Percentiles rank a stretch among this genome's conserved stretches.
Evolutionary conservation across 2,329 filamentous ascomycete genomes (phyloP).

Genomic region (Talaromyces islandicus): DNA sequence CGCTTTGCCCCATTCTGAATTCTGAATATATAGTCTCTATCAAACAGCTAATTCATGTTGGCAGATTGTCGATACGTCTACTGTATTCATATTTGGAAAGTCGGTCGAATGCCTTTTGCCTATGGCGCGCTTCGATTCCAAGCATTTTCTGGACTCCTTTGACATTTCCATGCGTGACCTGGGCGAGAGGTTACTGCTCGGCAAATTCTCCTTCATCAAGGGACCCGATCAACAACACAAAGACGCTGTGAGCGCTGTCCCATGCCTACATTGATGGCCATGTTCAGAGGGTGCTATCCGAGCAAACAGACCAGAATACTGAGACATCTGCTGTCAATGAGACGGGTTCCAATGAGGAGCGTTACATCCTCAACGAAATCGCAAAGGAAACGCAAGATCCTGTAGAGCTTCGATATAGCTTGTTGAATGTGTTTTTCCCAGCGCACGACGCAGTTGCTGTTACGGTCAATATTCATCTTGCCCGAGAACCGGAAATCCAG

Average conservation of each 20-base stretch:
- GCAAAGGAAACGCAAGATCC: slow-evolving; percentile 41
- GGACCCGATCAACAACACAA: not conserved
- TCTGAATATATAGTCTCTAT: slow-evolving; percentile 33
- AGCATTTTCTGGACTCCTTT: not conserved
- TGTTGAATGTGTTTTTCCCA: slow-evolving; percentile 48
- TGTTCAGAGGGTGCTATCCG: slow-evolving; percentile 57
- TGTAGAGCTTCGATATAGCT: slow-evolving; percentile 42
- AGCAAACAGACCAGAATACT: slow-evolving; percentile 42
- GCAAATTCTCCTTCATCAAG: not conserved
- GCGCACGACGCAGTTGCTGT: slow-evolving; percentile 49
- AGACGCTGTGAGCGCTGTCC: not conserved
- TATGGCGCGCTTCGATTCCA: not conserved
- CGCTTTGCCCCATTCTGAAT: too few relatives aligned
- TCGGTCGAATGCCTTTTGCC: slow-evolving; percentile 37
- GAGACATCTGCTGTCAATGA: not conserved
- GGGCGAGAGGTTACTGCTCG: not conserved
- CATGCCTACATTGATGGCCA: slow-evolving; percentile 40
- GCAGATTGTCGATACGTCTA: slow-evolving; percentile 61
- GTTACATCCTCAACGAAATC: slow-evolving; percentile 44
- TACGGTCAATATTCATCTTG: slow-evolving; percentile 35
- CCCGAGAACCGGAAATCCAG: slow-evolving; percentile 20
- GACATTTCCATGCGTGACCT: not conserved
- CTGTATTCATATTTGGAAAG: slow-evolving; percentile 61
- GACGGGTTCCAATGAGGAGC: slow-evolving; percentile 40
- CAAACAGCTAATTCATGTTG: slow-evolving; percentile 60